Evolutionary conservation across 2,329 filamentous ascomycete species (phyloP), one percentile per base, ranked within the genome.

Genomic region (Pseudogymnoascus sp.): DNA sequence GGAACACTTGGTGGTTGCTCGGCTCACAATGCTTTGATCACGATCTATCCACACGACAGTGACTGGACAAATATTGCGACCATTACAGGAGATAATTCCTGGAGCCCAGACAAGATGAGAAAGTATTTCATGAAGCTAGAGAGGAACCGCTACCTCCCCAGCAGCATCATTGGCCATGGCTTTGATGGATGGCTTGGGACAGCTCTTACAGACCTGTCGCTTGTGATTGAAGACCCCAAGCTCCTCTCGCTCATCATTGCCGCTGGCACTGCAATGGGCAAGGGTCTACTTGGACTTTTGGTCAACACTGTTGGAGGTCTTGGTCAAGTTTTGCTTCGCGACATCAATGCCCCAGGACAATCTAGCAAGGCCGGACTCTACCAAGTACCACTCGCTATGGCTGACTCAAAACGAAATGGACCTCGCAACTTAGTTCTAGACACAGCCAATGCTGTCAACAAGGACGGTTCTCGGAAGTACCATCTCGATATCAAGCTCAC

Each of bases 361-460:
- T 66, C 67, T 28, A 31, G 61, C 1, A 63, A 63, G 4, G 60
- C 66, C 6, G 67, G 62, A 18, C 44, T 70, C 1, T 71, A 68
- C 42, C 68, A 68, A 44, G 61, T 70, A 18, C 69, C 69, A 5
- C 60, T 71, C 3, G 60, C 68, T 10, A 62, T 67, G n/a, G 56
- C 21, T 2, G 63, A 67, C 37, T 62, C 61, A 5, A 59, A 16
- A n/a, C 67, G 70, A 28, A 68, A 56, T 42, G 66, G 68, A 14
- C 65, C 69, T 12, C 65, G 70, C 8, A 64, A 71, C 8, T 72
- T 71, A 23, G 36, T 71, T 28, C 44, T 75, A 4, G 67, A 70
- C 0, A 63, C 61, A 1, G 64, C 64, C 18, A 67, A 68, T 37
- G 69, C 67, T 10, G 59, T 53, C 12, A 67, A 68, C 40, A 34